Base-by-base conservation (phyloP, 116 monocot genomes). In the Posidonia oceanica region DNA sequence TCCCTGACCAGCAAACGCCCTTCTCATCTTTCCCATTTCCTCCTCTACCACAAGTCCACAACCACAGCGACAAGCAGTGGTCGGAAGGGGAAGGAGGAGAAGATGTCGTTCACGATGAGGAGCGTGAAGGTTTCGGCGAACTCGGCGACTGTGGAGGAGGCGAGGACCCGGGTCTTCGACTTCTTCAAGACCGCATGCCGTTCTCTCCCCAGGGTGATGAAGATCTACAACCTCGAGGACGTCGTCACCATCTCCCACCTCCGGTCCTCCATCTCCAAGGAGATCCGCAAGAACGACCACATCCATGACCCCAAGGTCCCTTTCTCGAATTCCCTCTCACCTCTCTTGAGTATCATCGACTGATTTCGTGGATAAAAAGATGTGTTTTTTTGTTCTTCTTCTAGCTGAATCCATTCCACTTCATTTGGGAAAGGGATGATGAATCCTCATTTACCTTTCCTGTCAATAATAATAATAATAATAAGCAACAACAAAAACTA, bases 131-230 rank as follows among this genome's bases (percentile, higher is more conserved):
- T 95, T 52, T 77, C 69, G 59, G 80, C 95, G 54, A 91, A 83
- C 81, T 95, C 91, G 65, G 83, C 83, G 69, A 76, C 74, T 23
- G n/a, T 91, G 64, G 87, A 80, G 76, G 91, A 87, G 81, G 96
- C 96, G 23, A 76, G 93, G 54, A 68, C 74, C 14, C 76, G 77
- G 10, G 82, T 80, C 42, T 77, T 97, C 78, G 90, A 93, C 11
- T 93, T 98, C 85, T 92, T 98, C 87, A 98, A 71, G 90, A 20
- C 68, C 71, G 87, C 93, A 52, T 96, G 89, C 76, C 86, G 96
- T 39, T 77, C 92, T 10, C 81, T 91, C 54, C 89, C 85, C 13
- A 41, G 77, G 21, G 62, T 89, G 54, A 89, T 91, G 85, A 76
- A 85, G 21, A 91, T 96, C 74, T 96, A 91, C 81, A 84, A 87